phyloP scores from a whole-genome alignment of 495 filamentous ascomycete genomes.

The Thermothielavioides terrestris region DNA sequence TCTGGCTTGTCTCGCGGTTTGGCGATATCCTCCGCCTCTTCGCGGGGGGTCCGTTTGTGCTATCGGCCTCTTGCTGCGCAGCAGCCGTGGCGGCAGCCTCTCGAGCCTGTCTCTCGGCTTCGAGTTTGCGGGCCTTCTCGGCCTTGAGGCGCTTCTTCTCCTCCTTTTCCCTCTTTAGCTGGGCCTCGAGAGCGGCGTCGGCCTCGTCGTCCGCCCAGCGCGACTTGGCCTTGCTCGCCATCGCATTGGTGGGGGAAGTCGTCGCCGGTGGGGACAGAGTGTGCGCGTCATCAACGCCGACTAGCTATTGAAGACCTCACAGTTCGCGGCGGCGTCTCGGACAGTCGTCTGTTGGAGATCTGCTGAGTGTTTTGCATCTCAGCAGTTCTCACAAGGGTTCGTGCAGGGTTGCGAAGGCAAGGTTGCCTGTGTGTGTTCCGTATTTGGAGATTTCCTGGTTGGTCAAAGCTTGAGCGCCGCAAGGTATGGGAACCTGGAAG shows the following conservation, averaged over 20 bases:
- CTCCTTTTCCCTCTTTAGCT: constrained; percentile 79
- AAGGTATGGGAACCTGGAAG: no score
- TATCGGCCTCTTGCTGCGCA: constrained; percentile 14
- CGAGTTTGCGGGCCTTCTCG: constrained; percentile 69
- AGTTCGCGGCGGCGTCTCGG: background rate
- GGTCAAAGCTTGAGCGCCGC: constrained; percentile 8
- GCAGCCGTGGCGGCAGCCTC: constrained; percentile 21
- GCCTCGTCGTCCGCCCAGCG: constrained; percentile 82
- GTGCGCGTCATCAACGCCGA: no score
- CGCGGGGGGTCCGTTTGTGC: constrained; percentile 36
- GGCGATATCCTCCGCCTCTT: constrained; percentile 48
- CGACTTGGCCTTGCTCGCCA: constrained; percentile 61
- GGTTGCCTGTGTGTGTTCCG: constrained; percentile 1
- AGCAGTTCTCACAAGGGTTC: background rate
- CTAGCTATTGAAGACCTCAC: background rate
- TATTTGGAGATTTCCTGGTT: constrained; percentile 22
- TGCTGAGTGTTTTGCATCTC: background rate
- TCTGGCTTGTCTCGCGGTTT: constrained; percentile 22
- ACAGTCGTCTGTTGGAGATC: background rate
- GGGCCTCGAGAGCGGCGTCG: constrained; percentile 61
- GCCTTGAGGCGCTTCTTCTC: constrained; percentile 77
- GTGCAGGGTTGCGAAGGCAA: background rate
- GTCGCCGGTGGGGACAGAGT: background rate
- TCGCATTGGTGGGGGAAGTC: constrained; percentile 24
- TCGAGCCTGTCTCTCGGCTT: constrained; percentile 46